These are phyloP conservation scores for Saccharum officinarum DNA, from an alignment of 176 grass and related monocot species.

Conservation along the genomic window DNA sequence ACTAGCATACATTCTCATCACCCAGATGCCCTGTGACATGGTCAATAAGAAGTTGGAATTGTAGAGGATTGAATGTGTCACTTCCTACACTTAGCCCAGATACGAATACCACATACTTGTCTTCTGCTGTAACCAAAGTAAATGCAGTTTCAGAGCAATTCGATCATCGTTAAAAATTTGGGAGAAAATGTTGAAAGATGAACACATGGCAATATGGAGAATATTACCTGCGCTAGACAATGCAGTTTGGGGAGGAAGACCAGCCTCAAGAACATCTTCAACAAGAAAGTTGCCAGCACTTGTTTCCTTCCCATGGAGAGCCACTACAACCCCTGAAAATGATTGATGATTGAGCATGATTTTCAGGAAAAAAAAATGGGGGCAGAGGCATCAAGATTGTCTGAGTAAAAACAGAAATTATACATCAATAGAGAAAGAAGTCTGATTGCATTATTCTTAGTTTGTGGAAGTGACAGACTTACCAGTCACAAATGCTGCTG, in stretches of 20 bases:
- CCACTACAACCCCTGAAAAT: conserved; percentile 73
- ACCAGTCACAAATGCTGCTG: conserved; percentile 85
- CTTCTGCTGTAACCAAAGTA: conserved; percentile 67
- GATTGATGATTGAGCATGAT: neutral
- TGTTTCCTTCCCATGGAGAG: conserved; percentile 93
- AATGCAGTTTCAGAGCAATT: conserved; percentile 26
- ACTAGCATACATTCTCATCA: conserved; percentile 84
- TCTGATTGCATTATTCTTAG: neutral
- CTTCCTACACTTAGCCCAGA: conserved; percentile 81
- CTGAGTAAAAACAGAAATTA: neutral
- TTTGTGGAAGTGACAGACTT: neutral
- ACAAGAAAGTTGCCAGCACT: conserved; percentile 88
- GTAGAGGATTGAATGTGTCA: conserved; percentile 83
- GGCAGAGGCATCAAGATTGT: neutral
- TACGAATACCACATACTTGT: conserved; percentile 88
- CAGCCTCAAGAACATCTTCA: conserved; percentile 89
- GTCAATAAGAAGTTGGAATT: conserved; percentile 98
- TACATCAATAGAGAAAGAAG: neutral
- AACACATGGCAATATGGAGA: neutral
- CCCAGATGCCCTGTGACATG: conserved; percentile 96
- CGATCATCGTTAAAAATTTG: neutral
- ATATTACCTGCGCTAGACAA: conserved; percentile 62
- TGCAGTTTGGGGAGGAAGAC: conserved; percentile 75
- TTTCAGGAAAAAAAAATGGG: neutral
- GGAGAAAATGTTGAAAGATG: neutral